Base-by-base conservation (phyloP, 495 filamentous ascomycete genomes). In the Hypomontagnella monticulosa region DNA sequence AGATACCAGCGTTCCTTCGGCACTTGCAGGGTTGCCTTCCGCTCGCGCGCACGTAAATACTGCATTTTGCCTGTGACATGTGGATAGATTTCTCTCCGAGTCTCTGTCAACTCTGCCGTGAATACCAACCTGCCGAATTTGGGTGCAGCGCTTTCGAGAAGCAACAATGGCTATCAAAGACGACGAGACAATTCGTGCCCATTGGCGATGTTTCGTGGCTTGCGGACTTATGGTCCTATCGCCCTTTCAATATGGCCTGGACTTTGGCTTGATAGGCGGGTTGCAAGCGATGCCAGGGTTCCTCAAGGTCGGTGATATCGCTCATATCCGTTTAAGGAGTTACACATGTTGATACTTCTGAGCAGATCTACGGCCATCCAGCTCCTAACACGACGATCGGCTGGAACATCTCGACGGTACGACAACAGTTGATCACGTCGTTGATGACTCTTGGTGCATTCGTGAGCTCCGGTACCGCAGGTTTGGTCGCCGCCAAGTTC, bases 261-360 rank as follows among this genome's bases (percentile, higher is more conserved):
- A 85, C 58, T 84, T 82, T 51, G 80, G 79, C 4, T 59, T 82
- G 51, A 82, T 85, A 61, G 81, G 79, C 30, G 80, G 82, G 33
- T 64, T 85, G n/a, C 82, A 84, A 66, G 82, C 81, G 4, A 85
- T 84, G 82, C 65, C 77, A 27, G 82, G 82, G 4, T 85, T 83
- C 55, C 71, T 79, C 3, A 66, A 71, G 42, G 71, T 79, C 27
- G 4, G 42, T 36, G 2, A 10, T 18, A 3, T 14, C 34, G 33
- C 3, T 9, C 1, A 18, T 20, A 10, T 10, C 33, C 36, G 3
- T 7, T 1, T 11, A 9, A 42, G n/a, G 16, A 2, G 1, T 3
- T 5, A 27, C 9, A 4, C 40, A 55, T 42, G 20, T 34, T 69
- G 18, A 70, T 30, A 27, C 5, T 9, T 2, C 4, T 19, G 7